Percentiles rank a stretch among this genome's conserved stretches.
These are phyloP conservation scores for Sordariomycetes sp. DNA, from an alignment of 2,329 filamentous ascomycete genomes.

Conservation along the genomic window DNA sequence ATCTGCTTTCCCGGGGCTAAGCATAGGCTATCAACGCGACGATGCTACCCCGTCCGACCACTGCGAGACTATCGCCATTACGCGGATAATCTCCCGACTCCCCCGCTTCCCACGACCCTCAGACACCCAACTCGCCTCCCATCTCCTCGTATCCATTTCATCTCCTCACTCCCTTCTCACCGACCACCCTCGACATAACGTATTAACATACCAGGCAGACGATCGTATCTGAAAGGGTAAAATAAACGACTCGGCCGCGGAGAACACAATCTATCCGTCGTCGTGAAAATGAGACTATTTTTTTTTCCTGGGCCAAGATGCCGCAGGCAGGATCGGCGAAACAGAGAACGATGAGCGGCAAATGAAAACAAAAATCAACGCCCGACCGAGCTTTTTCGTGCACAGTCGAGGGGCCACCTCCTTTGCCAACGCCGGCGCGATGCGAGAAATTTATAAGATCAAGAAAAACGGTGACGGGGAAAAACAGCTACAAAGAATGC, in stretches of 20 bases:
- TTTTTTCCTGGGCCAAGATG: constrained; percentile 8
- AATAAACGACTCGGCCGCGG: constrained; percentile 4
- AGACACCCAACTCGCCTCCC: background rate
- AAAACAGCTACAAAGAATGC: constrained; percentile 14
- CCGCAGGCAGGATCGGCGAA: background rate
- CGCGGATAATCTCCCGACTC: background rate
- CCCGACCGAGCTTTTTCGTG: constrained; percentile 10
- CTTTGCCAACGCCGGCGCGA: constrained; percentile 44
- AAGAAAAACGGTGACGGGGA: constrained; percentile 18
- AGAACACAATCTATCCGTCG: constrained; percentile 25
- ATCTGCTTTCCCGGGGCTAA: background rate
- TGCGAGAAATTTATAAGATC: constrained; percentile 22
- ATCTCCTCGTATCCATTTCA: background rate
- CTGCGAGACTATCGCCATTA: background rate
- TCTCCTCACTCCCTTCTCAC: background rate
- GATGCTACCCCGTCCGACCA: background rate
- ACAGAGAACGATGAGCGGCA: background rate
- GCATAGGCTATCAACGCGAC: background rate
- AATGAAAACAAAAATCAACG: constrained; percentile 3
- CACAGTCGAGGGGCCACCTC: constrained; percentile 9
- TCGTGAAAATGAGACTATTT: constrained; percentile 19
- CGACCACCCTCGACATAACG: background rate
- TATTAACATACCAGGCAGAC: constrained; percentile 3
- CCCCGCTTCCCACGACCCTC: background rate
- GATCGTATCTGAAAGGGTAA: background rate